phyloP scores from a whole-genome alignment of 331 rosid genomes.

The Acacia concinna region DNA sequence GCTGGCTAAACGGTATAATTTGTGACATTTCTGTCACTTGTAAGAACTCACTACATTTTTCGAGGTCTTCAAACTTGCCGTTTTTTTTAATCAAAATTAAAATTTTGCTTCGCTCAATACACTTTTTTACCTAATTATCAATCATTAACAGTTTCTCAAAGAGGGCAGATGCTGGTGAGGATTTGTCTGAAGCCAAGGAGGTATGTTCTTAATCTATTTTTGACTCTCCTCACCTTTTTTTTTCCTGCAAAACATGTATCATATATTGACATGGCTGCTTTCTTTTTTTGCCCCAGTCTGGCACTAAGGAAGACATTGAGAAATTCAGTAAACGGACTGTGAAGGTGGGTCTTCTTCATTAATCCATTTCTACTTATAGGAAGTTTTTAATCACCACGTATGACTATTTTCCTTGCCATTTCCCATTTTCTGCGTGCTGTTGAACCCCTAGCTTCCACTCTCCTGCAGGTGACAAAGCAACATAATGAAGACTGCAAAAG shows the following conservation, averaged over 20 bases:
- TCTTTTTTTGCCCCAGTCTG: conserved; percentile 54
- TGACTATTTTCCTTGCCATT: conserved; percentile 14
- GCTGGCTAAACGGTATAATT: conserved; percentile 84
- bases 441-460: conserved; percentile 29
- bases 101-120: conserved; percentile 2
- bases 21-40: conserved; percentile 7
- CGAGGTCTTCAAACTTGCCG: neutral
- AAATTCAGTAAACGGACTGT: conserved; percentile 94
- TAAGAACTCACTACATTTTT: neutral
- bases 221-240: neutral
- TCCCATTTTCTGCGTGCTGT: conserved; percentile 11
- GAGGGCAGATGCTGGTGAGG: conserved; percentile 85
- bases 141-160: conserved; percentile 53
- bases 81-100: neutral
- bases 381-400: neutral
- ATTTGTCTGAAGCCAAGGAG: conserved; percentile 75
- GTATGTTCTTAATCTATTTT: conserved; percentile 37
- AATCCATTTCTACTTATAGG: neutral
- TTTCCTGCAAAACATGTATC: neutral
- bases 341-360: conserved; percentile 55
- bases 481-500: conserved; percentile 94
- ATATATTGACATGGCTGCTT: conserved; percentile 16
- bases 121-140: conserved; percentile 22
- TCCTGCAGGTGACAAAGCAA: conserved; percentile 83
- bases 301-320: conserved; percentile 87